phyloP scores from a whole-genome alignment of 495 filamentous ascomycete species.

The Talaromyces liani region DNA sequence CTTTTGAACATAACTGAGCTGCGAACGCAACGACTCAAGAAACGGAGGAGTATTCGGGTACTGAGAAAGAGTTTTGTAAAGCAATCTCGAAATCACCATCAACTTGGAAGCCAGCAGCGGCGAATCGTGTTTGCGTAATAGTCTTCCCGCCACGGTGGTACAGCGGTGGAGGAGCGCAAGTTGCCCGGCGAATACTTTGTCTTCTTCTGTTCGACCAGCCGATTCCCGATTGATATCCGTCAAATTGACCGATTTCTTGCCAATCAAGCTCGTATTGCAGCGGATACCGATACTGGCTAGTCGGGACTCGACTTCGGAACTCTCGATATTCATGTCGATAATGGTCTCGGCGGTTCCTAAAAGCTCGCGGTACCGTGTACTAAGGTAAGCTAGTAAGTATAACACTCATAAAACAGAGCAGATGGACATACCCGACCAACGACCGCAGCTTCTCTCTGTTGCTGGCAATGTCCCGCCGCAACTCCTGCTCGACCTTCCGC shows the following conservation, averaged over 20 bases:
- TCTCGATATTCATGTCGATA: slow-evolving; percentile 75
- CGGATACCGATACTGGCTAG: slow-evolving; percentile 64
- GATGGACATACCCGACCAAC: slow-evolving; percentile 65
- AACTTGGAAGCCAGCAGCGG: slow-evolving; percentile 70
- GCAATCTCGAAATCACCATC: slow-evolving; percentile 63
- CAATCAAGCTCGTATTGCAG: slow-evolving; percentile 69
- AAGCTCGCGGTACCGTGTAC: slow-evolving; percentile 84
- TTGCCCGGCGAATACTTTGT: slow-evolving; percentile 52
- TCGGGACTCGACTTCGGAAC: slow-evolving; percentile 61
- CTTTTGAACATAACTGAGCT: slow-evolving; percentile 50
- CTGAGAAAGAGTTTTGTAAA: slow-evolving; percentile 60
- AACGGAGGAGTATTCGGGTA: slow-evolving; percentile 41
- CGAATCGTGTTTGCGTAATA: slow-evolving; percentile 51
- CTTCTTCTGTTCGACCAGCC: slow-evolving; percentile 36
- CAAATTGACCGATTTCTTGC: slow-evolving; percentile 57
- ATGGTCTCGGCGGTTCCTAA: slow-evolving; percentile 90
- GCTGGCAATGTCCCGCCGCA: slow-evolving; percentile 60
- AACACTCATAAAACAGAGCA: not conserved
- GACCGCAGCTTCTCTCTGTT: slow-evolving; percentile 84
- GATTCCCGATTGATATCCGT: slow-evolving; percentile 45
- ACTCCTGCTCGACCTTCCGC: slow-evolving; percentile 55
- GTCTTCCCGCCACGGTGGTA: slow-evolving; percentile 44
- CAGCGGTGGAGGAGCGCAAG: slow-evolving; percentile 56
- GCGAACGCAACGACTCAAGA: slow-evolving; percentile 54
- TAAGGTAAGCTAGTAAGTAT: slow-evolving; percentile 19